A percentile compares a stretch with the other conserved stretches of the same genome.
Conservation (phyloP, 2,329 filamentous ascomycete species). For the Penicillium sp. region DNA sequence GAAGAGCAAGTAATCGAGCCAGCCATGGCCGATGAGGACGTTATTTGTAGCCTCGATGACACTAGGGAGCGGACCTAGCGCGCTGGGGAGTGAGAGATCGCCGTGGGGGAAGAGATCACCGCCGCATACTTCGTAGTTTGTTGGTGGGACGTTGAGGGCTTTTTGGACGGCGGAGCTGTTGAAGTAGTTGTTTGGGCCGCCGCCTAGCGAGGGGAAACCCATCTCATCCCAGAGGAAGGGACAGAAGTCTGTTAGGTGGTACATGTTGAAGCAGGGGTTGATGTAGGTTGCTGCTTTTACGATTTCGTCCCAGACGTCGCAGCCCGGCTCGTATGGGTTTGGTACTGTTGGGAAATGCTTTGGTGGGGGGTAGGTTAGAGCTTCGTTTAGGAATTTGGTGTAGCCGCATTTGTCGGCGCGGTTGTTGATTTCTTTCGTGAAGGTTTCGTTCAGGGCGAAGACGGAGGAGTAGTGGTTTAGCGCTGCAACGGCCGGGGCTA, state of each 20-base stretch:
- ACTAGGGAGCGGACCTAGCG: slow-evolving; percentile 53
- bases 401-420: slow-evolving; percentile 46
- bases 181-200: slow-evolving; percentile 64
- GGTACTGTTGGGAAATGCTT: slow-evolving; percentile 56
- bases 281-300: slow-evolving; percentile 51
- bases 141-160: slow-evolving; percentile 59
- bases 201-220: slow-evolving; percentile 65
- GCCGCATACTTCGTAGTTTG: slow-evolving; percentile 43
- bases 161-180: slow-evolving; percentile 66
- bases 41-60: slow-evolving; percentile 72
- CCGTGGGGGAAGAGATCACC: slow-evolving; percentile 43
- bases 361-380: slow-evolving; percentile 64
- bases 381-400: slow-evolving; percentile 42
- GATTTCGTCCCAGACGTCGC: slow-evolving; percentile 58
- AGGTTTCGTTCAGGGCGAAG: slow-evolving; percentile 45
- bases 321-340: slow-evolving; percentile 47
- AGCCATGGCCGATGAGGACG: slow-evolving; percentile 71
- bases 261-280: slow-evolving; percentile 78
- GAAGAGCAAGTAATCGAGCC: slow-evolving; percentile 66
- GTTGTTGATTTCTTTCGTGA: slow-evolving; percentile 38
- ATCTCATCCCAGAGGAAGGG: slow-evolving; percentile 66
- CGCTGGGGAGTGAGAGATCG: slow-evolving; percentile 49
- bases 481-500: slow-evolving; percentile 42
- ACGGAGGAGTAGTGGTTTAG: slow-evolving; percentile 42
- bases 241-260: slow-evolving; percentile 70